Conservation (phyloP, 805 yeast species). For the Zygosaccharomyces kombuchaensis region DNA sequence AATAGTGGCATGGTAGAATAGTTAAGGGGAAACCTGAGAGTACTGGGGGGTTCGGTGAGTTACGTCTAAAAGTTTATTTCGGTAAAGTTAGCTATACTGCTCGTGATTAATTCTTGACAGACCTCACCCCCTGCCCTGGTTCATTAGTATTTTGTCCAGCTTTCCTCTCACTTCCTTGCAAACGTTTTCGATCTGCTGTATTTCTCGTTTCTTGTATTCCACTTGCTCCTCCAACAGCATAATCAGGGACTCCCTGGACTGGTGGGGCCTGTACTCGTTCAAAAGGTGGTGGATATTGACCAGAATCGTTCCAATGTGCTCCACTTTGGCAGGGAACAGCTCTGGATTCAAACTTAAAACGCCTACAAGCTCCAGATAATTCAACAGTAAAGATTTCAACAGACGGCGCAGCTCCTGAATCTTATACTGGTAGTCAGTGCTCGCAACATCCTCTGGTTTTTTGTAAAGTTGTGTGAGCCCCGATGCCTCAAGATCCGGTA, state of each 20-base stretch:
- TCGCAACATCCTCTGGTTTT: slow-evolving; percentile 20
- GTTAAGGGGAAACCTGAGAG: not conserved
- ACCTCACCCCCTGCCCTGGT: not conserved
- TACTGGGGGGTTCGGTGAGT: not conserved
- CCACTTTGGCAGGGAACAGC: slow-evolving; percentile 58
- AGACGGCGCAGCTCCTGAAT: slow-evolving; percentile 74
- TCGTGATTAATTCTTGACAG: too few relatives aligned
- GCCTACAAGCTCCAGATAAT: slow-evolving; percentile 79
- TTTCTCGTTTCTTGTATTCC: slow-evolving; percentile 54
- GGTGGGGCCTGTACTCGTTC: slow-evolving; percentile 93
- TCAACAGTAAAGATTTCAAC: slow-evolving; percentile 70
- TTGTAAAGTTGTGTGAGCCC: slow-evolving; percentile 74
- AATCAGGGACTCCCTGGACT: slow-evolving; percentile 83
- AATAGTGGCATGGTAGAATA: not conserved
- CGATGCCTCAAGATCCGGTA: slow-evolving; percentile 69
- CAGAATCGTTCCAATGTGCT: slow-evolving; percentile 71
- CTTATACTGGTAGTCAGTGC: slow-evolving; percentile 42
- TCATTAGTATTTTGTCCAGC: slow-evolving; percentile 32
- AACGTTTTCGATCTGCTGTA: slow-evolving; percentile 38
- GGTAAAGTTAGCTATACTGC: too few relatives aligned
- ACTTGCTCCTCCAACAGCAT: slow-evolving; percentile 68
- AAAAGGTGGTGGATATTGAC: slow-evolving; percentile 88
- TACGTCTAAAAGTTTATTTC: too few relatives aligned
- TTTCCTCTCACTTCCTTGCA: slow-evolving; percentile 41
- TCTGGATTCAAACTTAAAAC: slow-evolving; percentile 70